Conservation (phyloP, 2,329 filamentous ascomycete genomes). For the Aspergillus sp. region DNA sequence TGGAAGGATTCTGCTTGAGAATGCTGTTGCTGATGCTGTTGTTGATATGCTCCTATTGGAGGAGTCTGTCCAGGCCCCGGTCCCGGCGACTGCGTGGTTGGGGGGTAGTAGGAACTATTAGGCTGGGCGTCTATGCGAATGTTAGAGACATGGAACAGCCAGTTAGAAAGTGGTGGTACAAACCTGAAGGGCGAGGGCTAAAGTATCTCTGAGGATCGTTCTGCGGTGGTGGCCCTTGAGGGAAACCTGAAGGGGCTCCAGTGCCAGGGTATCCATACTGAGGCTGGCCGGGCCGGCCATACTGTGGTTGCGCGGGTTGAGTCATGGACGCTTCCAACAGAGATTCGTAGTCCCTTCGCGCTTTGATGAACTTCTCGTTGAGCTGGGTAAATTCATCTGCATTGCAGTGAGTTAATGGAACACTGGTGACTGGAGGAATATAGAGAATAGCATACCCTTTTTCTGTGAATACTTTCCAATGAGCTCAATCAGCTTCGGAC, state of each 20-base stretch:
- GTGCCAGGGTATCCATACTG: conserved; percentile 34
- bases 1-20: conserved; percentile 50
- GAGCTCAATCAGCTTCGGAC: conserved; percentile 94
- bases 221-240: conserved; percentile 39
- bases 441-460: conserved; percentile 65
- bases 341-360: conserved; percentile 90
- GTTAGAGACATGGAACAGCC: conserved; percentile 25
- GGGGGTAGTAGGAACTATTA: conserved; percentile 60
- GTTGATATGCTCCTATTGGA: conserved; percentile 31
- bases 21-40: conserved; percentile 39
- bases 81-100: conserved; percentile 42
- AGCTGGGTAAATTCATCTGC: conserved; percentile 96
- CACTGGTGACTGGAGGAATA: background rate
- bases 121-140: conserved; percentile 33
- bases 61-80: conserved; percentile 39
- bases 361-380: conserved; percentile 99
- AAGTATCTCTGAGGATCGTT: conserved; percentile 70
- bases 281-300: conserved; percentile 59
- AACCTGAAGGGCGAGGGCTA: conserved; percentile 52
- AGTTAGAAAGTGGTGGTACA: conserved; percentile 10
- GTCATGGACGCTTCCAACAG: conserved; percentile 97
- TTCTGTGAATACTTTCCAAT: conserved; percentile 99
- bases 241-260: conserved; percentile 33
- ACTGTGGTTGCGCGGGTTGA: conserved; percentile 78
- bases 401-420: conserved; percentile 14